These are phyloP conservation scores for Salix viminalis DNA, from an alignment of 345 rosid species.

Conservation along the genomic window DNA sequence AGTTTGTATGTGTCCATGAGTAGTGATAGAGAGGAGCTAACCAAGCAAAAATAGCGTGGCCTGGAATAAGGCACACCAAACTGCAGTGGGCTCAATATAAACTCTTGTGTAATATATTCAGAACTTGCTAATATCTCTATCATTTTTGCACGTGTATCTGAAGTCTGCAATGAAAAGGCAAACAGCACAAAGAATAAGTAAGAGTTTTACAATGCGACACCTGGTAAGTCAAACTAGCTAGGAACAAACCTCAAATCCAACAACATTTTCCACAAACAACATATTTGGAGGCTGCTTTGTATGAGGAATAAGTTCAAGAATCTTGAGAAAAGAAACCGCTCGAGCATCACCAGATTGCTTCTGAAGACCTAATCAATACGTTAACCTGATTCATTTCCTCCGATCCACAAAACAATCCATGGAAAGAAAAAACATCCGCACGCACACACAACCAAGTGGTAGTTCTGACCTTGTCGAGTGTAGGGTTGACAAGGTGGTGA, in stretches of 20 bases:
- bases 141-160: conserved; percentile 76
- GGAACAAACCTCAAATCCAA: conserved; percentile 78
- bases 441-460: neutral
- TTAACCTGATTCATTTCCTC: conserved; percentile 5
- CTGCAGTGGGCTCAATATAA: conserved; percentile 87
- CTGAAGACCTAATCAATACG: conserved; percentile 58
- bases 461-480: conserved; percentile 75
- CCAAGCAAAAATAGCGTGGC: conserved; percentile 95
- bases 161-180: conserved; percentile 46
- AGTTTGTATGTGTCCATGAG: neutral
- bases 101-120: conserved; percentile 64
- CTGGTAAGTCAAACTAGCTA: neutral
- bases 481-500: conserved; percentile 99
- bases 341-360: conserved; percentile 94
- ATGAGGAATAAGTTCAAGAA: conserved; percentile 83
- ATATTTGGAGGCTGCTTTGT: conserved; percentile 52
- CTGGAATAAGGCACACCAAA: conserved; percentile 96
- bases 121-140: conserved; percentile 48
- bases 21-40: conserved; percentile 26
- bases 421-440: neutral
- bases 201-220: neutral
- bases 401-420: conserved; percentile 1
- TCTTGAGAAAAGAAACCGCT: conserved; percentile 77
- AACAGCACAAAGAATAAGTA: neutral
- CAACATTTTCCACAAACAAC: conserved; percentile 78